Evolutionary conservation across 305 asterid genomes (phyloP).

Genomic region (Fraxinus albicans): DNA sequence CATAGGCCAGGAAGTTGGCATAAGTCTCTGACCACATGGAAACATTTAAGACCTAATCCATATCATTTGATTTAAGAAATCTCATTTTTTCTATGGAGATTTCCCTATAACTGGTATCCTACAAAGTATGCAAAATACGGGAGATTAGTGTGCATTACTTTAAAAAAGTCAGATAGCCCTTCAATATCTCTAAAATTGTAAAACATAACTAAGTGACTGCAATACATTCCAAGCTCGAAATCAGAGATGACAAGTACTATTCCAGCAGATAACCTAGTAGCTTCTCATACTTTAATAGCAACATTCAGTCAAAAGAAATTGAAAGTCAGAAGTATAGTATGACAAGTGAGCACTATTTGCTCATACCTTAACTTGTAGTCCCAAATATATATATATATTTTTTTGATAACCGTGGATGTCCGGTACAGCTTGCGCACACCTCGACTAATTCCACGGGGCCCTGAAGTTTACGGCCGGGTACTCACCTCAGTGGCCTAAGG

Average conservation of each 20-base stretch:
- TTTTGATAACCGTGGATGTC: no score
- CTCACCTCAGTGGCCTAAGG: no score
- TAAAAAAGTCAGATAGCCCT: neutral
- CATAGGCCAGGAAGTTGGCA: neutral
- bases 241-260: neutral
- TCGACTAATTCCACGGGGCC: no score
- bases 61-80: neutral
- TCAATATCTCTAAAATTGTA: neutral
- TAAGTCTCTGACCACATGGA: neutral
- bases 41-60: neutral
- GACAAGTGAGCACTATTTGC: neutral
- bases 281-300: neutral
- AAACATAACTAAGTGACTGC: neutral
- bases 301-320: neutral
- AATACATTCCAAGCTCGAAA: neutral
- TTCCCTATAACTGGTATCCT: neutral
- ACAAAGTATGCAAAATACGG: neutral
- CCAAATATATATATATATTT: neutral
- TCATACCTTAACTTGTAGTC: neutral
- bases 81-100: neutral
- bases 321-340: neutral
- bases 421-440: no score
- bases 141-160: neutral
- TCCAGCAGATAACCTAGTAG: neutral
- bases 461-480: no score